Conservation (phyloP, 2,329 filamentous ascomycete species). For the Penicillium palitans region DNA sequence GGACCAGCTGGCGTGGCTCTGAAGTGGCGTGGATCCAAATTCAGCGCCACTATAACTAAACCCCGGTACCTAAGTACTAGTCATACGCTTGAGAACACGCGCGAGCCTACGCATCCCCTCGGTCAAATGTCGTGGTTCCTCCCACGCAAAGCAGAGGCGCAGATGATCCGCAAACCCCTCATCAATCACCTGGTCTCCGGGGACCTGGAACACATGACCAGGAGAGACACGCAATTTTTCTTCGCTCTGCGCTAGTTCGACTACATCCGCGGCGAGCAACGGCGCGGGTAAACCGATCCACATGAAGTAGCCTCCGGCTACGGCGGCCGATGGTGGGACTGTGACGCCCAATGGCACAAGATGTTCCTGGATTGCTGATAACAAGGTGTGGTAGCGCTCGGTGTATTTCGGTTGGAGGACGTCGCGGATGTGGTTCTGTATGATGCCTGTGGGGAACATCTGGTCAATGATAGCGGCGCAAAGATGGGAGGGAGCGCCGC, state of each 20-base stretch:
- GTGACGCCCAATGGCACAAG: constrained; percentile 64
- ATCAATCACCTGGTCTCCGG: constrained; percentile 54
- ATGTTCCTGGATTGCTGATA: constrained; percentile 58
- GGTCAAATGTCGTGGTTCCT: constrained; percentile 62
- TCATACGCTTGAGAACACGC: constrained; percentile 20
- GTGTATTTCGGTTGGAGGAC: constrained; percentile 59
- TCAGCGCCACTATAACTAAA: not conserved
- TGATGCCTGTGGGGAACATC: constrained; percentile 52
- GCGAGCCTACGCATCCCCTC: constrained; percentile 69
- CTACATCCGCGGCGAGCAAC: constrained; percentile 58
- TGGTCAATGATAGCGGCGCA: constrained; percentile 58
- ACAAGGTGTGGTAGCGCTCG: constrained; percentile 55
- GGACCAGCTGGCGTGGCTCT: not conserved
- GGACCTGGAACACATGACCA: constrained; percentile 69
- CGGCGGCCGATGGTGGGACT: constrained; percentile 32
- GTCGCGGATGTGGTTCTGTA: constrained; percentile 55
- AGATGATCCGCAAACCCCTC: constrained; percentile 61
- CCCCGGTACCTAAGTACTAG: not conserved
- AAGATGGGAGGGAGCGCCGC: constrained; percentile 61
- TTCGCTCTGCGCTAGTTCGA: constrained; percentile 58
- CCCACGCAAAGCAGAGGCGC: constrained; percentile 72
- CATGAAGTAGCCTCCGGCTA: constrained; percentile 81
- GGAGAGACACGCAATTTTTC: constrained; percentile 68
- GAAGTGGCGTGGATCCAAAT: not conserved
- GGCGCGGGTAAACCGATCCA: constrained; percentile 67